Conservation (phyloP, 1,284 basidiomycete genomes). For the Vanrija pseudolonga region DNA sequence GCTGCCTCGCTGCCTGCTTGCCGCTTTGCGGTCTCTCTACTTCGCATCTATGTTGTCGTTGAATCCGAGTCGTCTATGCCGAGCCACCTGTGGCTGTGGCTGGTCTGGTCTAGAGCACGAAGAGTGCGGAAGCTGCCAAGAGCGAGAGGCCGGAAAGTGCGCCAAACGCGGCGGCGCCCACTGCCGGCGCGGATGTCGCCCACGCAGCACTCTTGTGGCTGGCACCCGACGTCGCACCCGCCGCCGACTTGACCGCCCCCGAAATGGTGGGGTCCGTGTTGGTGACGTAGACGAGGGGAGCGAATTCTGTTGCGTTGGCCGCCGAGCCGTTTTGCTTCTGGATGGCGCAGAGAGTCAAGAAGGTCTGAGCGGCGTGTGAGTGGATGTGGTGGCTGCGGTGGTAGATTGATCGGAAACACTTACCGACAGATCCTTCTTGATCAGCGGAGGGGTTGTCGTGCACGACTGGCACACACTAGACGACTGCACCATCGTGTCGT, state of each 20-base stretch:
- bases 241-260: background rate
- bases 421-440: constrained; percentile 33
- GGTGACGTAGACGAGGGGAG: constrained; percentile 29
- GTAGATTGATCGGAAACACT: constrained; percentile 7
- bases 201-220: background rate
- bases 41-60: too few species aligned
- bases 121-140: too few species aligned
- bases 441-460: constrained; percentile 23
- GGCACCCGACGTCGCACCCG: background rate
- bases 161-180: background rate
- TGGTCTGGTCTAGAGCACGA: too few species aligned
- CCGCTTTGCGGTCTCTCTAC: too few species aligned
- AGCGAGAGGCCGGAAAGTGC: too few species aligned
- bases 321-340: constrained; percentile 34
- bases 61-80: too few species aligned
- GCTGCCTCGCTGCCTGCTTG: too few species aligned
- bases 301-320: constrained; percentile 23
- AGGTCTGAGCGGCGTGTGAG: constrained; percentile 4
- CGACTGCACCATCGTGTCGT: constrained; percentile 18
- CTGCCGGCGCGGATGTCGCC: background rate
- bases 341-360: constrained; percentile 29
- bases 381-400: too few species aligned
- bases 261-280: constrained; percentile 6
- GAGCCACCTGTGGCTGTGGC: too few species aligned
- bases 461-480: constrained; percentile 34